A percentile compares a stretch with the other conserved stretches of the same genome.
phyloP scores from a whole-genome alignment of 2,329 filamentous ascomycete genomes.

The Xylariales sp. region DNA sequence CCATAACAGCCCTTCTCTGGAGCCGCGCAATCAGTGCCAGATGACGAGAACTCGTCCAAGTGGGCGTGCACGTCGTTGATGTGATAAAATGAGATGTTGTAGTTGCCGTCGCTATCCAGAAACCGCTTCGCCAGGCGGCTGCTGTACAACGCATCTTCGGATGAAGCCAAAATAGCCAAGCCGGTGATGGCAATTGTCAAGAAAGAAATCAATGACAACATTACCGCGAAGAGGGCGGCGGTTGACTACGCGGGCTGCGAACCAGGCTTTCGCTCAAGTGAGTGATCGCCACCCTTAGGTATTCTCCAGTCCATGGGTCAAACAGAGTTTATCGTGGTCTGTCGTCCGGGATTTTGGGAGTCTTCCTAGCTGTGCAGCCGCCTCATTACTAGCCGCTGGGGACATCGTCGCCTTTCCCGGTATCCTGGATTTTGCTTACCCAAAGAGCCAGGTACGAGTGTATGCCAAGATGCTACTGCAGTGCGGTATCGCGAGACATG shows the following conservation, averaged over 20 bases:
- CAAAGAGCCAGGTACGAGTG: slow-evolving; percentile 1
- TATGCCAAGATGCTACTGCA: slow-evolving; percentile 1
- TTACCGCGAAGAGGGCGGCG: slow-evolving; percentile 17
- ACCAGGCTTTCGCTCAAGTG: background rate
- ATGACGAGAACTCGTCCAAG: slow-evolving; percentile 57
- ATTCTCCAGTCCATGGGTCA: too few relatives aligned
- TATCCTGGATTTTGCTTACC: background rate
- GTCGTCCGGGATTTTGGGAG: too few relatives aligned
- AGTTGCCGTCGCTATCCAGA: slow-evolving; percentile 43
- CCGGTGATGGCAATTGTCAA: slow-evolving; percentile 14
- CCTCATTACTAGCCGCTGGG: background rate
- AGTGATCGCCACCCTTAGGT: background rate
- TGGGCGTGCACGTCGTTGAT: slow-evolving; percentile 67
- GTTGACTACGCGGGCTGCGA: background rate
- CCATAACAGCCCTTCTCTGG: slow-evolving; percentile 56
- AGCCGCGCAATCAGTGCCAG: slow-evolving; percentile 56
- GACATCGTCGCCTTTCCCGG: background rate
- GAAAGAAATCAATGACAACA: slow-evolving; percentile 4
- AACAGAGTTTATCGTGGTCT: too few relatives aligned
- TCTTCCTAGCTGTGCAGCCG: background rate
- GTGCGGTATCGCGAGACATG: slow-evolving; percentile 3
- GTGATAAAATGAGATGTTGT: slow-evolving; percentile 62
- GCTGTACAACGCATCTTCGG: slow-evolving; percentile 46
- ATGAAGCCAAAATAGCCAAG: slow-evolving; percentile 15
- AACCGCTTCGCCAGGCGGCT: slow-evolving; percentile 44